Evolutionary conservation across 805 yeast species (phyloP).

Genomic region (Saturnispora kantuleensis): DNA sequence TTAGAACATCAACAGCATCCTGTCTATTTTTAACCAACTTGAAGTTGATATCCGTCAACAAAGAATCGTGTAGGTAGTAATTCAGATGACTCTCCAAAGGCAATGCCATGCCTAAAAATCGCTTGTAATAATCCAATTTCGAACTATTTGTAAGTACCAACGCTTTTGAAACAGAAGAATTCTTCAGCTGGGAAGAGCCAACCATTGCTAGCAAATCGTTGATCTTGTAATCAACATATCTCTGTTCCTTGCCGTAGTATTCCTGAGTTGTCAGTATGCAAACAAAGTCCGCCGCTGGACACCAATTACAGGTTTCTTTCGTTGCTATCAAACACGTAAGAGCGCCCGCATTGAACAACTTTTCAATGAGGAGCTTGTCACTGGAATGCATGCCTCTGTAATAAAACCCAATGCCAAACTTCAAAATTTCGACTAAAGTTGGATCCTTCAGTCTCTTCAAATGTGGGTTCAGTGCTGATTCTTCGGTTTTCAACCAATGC

Average conservation of each 20-base stretch:
- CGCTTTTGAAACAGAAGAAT: conserved; percentile 31
- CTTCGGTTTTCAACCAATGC: conserved; percentile 32
- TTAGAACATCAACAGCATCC: conserved; percentile 85
- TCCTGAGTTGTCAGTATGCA: conserved; percentile 61
- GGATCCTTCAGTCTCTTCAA: conserved; percentile 38
- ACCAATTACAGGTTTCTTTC: conserved; percentile 40
- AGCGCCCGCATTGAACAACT: conserved; percentile 39
- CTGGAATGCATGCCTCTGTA: conserved; percentile 45
- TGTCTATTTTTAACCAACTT: conserved; percentile 57
- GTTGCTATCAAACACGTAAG: conserved; percentile 53
- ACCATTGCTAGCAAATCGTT: conserved; percentile 59
- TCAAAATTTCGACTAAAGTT: conserved; percentile 33
- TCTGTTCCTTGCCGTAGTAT: conserved; percentile 65
- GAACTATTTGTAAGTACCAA: conserved; percentile 47
- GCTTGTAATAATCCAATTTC: conserved; percentile 53
- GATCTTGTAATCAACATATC: conserved; percentile 59
- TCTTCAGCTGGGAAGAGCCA: conserved; percentile 29
- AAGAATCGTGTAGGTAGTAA: conserved; percentile 49
- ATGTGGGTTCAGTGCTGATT: conserved; percentile 31
- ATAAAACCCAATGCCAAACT: conserved; percentile 54
- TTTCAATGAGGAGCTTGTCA: conserved; percentile 49
- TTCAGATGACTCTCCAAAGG: conserved; percentile 78
- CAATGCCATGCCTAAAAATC: conserved; percentile 61
- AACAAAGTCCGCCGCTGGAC: conserved; percentile 46
- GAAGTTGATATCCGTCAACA: conserved; percentile 66